A percentile compares a stretch with the other conserved stretches of the same genome.
phyloP scores from a whole-genome alignment of 2,329 filamentous ascomycete genomes.

The Scedosporium apiospermum region DNA sequence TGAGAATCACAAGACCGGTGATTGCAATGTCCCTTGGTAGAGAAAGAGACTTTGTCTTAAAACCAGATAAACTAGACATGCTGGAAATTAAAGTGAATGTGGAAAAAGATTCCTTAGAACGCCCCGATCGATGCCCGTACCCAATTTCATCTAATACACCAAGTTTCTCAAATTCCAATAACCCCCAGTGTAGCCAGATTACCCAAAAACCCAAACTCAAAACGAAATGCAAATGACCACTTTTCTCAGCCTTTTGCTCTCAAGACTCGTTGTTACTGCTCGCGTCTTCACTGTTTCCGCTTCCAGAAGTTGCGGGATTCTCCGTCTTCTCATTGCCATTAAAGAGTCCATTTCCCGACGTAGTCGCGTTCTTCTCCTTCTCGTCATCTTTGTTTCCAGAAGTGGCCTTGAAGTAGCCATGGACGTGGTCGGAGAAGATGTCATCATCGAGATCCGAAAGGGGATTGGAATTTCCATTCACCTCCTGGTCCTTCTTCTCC shows the following conservation, averaged over 20 bases:
- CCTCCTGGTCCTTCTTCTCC: slow-evolving; percentile 24
- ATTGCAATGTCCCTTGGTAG: no score
- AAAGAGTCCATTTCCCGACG: background rate
- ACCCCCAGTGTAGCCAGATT: no score
- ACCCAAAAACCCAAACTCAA: background rate
- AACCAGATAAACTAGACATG: no score
- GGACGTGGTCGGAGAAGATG: slow-evolving; percentile 1
- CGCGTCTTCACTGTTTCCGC: background rate
- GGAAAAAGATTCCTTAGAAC: no score
- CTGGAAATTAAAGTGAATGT: no score
- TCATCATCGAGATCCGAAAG: background rate
- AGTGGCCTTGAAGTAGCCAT: slow-evolving; percentile 6
- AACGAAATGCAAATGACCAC: background rate
- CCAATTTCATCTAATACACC: no score
- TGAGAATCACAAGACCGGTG: no score
- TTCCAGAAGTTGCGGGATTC: background rate
- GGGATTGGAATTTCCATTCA: slow-evolving; percentile 35
- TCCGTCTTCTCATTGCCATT: background rate
- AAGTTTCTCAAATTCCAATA: no score
- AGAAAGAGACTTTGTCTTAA: no score
- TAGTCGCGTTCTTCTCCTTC: background rate
- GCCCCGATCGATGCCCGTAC: no score
- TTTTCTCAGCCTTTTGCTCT: no score
- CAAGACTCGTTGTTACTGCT: background rate
- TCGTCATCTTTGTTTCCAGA: background rate